Evolutionary conservation across 805 yeast genomes (phyloP), one percentile per base, ranked within the genome.

Genomic region (Myxozyma monticola): DNA sequence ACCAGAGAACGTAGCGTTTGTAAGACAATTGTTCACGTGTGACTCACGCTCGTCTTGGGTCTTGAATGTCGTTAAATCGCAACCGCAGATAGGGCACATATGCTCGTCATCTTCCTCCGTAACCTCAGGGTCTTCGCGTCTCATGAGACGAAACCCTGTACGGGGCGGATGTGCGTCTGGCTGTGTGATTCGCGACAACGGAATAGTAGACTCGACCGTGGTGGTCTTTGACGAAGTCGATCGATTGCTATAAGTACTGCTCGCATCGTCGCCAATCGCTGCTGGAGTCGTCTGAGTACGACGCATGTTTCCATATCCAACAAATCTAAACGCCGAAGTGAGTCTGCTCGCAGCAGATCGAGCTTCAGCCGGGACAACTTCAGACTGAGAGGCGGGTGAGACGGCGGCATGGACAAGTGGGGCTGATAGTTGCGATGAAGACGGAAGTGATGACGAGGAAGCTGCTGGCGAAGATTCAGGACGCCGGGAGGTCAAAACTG

Each of bases 1-100:
- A n/a, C 86, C 84, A 43, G 81, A 77, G 60, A 77, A 80, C 53
- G 83, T 84, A 22, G 85, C 67, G n/a, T 51, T 43, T 10, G 53
- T 67, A 15, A 93, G 65, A 65, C 99, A 93, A 5, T 72, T 71
- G 55, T 77, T 80, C 29, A 91, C 80, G 68, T 91, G 98, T 0
- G 63, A 64, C 59, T 84, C 91, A 48, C 78, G 78, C 18, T 68
- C 71, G 33, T 68, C 47, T 34, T 63, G 68, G 10, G 56, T 36
- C 20, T 59, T 57, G 51, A 67, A 45, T 5, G 49, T 48, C 20
- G 56, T 54, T 8, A 71, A 60, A 34, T 54, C 56, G 30, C 36
- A 40, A 21, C 68, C 71, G 48, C 75, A 71, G 14, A 71, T 67
- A 1, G 75, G 75, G 54, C 75, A 71, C 33, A 65, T 51, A 37